Evolutionary conservation across 768 basidiomycete genomes (phyloP).

Genomic region (Xerocomus spinulosus): DNA sequence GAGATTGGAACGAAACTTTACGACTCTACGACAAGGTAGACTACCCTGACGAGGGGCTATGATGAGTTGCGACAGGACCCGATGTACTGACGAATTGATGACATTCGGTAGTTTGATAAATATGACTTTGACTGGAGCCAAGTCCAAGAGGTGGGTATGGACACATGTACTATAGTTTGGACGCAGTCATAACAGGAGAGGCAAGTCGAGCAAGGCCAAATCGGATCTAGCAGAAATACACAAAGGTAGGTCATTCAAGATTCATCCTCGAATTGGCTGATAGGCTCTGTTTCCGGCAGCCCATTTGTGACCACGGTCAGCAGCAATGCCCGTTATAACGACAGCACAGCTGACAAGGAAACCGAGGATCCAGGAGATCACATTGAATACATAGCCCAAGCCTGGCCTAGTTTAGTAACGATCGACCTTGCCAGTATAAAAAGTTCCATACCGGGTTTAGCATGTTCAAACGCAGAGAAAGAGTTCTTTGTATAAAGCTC

Average conservation of each 20-base stretch:
- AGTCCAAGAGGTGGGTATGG: constrained; percentile 10
- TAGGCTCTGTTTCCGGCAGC: constrained; percentile 75
- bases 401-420: constrained; percentile 37
- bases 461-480: constrained; percentile 51
- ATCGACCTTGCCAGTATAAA: background rate
- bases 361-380: constrained; percentile 57
- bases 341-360: constrained; percentile 51
- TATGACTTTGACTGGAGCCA: background rate
- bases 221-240: background rate
- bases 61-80: background rate
- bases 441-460: constrained; percentile 51
- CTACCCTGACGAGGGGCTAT: constrained; percentile 55
- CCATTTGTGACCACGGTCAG: constrained; percentile 52
- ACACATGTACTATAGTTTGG: background rate
- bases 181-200: background rate
- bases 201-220: background rate
- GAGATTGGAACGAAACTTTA: constrained; percentile 88
- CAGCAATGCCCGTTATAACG: constrained; percentile 55
- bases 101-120: background rate
- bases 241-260: no score
- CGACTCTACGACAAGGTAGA: constrained; percentile 79
- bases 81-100: background rate
- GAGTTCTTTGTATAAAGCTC: constrained; percentile 47
- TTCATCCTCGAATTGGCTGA: constrained; percentile 26
- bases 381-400: constrained; percentile 53